Base-by-base conservation (phyloP, 495 filamentous ascomycete species). In the Penicillium longicatenatum region DNA sequence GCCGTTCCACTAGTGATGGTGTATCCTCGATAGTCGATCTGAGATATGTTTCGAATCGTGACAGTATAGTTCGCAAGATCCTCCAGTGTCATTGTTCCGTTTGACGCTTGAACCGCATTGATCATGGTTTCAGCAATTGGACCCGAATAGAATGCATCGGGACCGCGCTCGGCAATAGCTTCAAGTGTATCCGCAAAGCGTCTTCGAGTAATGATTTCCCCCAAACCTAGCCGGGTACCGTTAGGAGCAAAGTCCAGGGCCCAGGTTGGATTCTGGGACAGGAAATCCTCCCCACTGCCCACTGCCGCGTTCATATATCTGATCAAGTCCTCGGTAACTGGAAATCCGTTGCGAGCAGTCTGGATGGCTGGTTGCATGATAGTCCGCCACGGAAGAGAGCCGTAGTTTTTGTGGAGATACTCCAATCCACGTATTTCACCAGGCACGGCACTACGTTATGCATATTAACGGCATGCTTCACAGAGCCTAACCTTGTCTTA, bases 171-270 rank as follows among this genome's bases (percentile, higher is more conserved):
- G 1, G 90, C 89, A 65, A 97, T 89, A 6, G 79, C 77, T 56
- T 92, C 84, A 0, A 97, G 79, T 0, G 91, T 92, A 55, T 89
- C 74, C 11, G 90, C 92, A 68, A 89, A 92, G 20, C 93, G 81
- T 60, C 84, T 86, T 24, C 92, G 77, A 0, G 89, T 92, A 51
- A 97, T 89, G 0, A 70, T 87, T 37, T 96, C 91, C 11, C 88
- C 89, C 9, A 92, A 67, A 11, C 79, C 78, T 0, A 96, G 64
- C 3, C 88, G 74, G 1, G 81, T 87, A 4, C 88, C 88, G 52
- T 93, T 86, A 0, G 93, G 93, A 14, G 92, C 92, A 70, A 96
- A 97, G 59, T 97, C 93, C 20, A 89, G 65, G 4, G 92, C 90
- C 87, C 90, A 97, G 1, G 82, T 79, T 0, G 89, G 89, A 55